Base-by-base conservation (phyloP, 768 basidiomycete species). In the Boletus pseudo-olivaceus region DNA sequence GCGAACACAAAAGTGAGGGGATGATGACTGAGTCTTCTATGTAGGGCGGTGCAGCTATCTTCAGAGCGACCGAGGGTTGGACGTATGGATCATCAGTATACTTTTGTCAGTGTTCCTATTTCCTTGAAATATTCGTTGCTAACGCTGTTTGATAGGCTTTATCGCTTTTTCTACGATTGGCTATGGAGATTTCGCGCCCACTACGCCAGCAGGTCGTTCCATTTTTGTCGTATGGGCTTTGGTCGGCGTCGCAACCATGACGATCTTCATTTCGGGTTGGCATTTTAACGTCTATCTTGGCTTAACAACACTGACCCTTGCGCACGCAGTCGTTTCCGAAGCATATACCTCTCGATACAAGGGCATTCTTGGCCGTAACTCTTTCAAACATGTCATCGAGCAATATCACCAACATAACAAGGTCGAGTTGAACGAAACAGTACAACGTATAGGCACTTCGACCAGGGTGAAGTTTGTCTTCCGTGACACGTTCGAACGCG, bases 191-290 rank as follows among this genome's bases (percentile, higher is more conserved):
- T 72, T 76, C 14, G 58, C 79, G 0, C 89, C 88, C 0, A 63
- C 66, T 47, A 83, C 86, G 0, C 81, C 85, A 11, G 82, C 85
- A 4, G 90, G 90, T 11, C 81, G 88, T 23, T 81, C 86, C 14
- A 76, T 92, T 33, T 92, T 92, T 65, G 78, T 90, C 38, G 80
- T 82, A 3, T 91, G 90, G 90, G 86, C 89, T 0, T 67, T 92
- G 34, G 69, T 90, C 7, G 90, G 88, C 15, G 84, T 90, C 14
- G 87, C 77, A 1, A 82, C 87, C 1, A 81, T 91, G 82, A 88
- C 90, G 0, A 82, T 88, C 27, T 73, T 90, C 14, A 77, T 90
- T 54, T 85, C 88, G 7, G 80, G 88, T 87, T 40, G 8, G 80
- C 8, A 17, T 47, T n/a, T 20, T 4, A 48, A 43, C 14, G 8